phyloP scores from a whole-genome alignment of 495 filamentous ascomycete species.

The Corynascus novoguineensis region DNA sequence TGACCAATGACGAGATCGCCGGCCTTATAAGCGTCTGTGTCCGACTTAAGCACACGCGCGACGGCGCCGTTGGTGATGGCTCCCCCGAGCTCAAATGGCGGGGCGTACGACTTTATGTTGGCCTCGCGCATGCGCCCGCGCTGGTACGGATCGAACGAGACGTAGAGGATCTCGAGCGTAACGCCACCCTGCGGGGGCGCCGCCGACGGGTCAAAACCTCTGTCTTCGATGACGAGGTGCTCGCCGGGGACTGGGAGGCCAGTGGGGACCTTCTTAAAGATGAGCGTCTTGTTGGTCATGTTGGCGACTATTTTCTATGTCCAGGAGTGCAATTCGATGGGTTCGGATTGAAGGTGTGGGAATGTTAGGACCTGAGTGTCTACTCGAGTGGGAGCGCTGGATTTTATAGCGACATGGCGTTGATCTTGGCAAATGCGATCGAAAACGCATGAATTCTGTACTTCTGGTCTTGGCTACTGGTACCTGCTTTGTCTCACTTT shows the following conservation, averaged over 20 bases:
- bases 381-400: too few species aligned
- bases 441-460: too few species aligned
- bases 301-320: constrained; percentile 3
- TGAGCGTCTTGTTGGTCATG: constrained; percentile 64
- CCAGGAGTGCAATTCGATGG: not conserved
- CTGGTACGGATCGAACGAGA: constrained; percentile 86
- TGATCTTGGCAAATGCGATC: too few species aligned
- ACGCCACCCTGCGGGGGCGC: constrained; percentile 63
- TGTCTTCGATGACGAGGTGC: constrained; percentile 64
- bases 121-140: constrained; percentile 59
- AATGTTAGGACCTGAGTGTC: too few species aligned
- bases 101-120: constrained; percentile 55
- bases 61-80: constrained; percentile 56
- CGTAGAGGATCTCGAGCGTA: constrained; percentile 64
- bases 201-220: constrained; percentile 59
- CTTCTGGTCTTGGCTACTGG: too few species aligned
- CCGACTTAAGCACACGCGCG: constrained; percentile 61
- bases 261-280: constrained; percentile 68
- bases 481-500: too few species aligned
- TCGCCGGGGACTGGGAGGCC: constrained; percentile 67
- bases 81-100: constrained; percentile 50
- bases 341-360: not conserved
- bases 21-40: constrained; percentile 52
- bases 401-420: too few species aligned
- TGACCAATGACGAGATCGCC: constrained; percentile 63